A percentile compares a stretch with the other conserved stretches of the same genome.
These are phyloP conservation scores for Trichoderma hamatum DNA, from an alignment of 2,329 filamentous ascomycete genomes.

Conservation along the genomic window DNA sequence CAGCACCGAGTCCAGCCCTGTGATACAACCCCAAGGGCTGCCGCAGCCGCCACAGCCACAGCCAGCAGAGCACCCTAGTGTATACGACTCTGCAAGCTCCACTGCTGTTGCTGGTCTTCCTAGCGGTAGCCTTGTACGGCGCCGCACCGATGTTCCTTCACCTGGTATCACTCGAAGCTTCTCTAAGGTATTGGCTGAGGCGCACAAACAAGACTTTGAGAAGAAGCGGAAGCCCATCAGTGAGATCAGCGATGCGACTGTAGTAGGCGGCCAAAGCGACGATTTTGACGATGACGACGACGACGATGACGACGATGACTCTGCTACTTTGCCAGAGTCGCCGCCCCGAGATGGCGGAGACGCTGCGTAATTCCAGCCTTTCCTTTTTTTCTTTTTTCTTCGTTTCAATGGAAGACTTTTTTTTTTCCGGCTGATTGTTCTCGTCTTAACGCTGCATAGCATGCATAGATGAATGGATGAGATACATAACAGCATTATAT, in stretches of 20 bases:
- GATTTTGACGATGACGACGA: conserved; percentile 42
- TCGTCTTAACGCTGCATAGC: neutral
- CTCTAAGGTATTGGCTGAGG: conserved; percentile 72
- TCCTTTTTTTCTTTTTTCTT: neutral
- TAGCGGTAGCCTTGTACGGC: conserved; percentile 34
- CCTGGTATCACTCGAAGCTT: conserved; percentile 42
- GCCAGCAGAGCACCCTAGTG: conserved; percentile 5
- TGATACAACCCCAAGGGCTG: conserved; percentile 29
- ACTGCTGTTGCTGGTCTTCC: conserved; percentile 31
- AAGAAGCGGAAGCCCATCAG: conserved; percentile 62
- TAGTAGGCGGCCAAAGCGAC: conserved; percentile 40
- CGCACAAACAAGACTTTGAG: conserved; percentile 91
- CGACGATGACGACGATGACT: conserved; percentile 31
- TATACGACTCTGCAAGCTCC: conserved; percentile 29
- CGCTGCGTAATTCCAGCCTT: neutral
- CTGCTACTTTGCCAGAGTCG: conserved; percentile 26
- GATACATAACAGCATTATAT: neutral
- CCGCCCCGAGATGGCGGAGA: neutral
- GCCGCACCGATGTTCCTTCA: conserved; percentile 38
- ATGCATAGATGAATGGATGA: neutral
- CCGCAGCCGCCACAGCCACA: conserved; percentile 2
- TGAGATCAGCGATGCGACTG: conserved; percentile 32
- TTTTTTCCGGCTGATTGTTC: neutral
- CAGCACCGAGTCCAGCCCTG: conserved; percentile 41
- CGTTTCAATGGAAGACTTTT: no score